phyloP scores from a whole-genome alignment of 768 basidiomycete species.

The Dioszegia crocea region DNA sequence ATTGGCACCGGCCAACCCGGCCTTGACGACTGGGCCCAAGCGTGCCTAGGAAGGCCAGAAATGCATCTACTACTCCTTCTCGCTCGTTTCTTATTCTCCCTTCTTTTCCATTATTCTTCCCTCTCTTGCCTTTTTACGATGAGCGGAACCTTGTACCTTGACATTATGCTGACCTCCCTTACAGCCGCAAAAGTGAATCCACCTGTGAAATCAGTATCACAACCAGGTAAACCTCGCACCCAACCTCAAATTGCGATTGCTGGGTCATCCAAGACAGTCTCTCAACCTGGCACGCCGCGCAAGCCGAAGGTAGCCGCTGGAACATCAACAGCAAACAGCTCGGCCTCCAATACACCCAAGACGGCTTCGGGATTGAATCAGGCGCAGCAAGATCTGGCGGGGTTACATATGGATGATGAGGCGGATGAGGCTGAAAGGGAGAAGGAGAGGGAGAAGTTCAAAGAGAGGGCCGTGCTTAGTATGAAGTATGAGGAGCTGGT shows the following conservation, averaged over 20 bases:
- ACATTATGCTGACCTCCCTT: constrained; percentile 5
- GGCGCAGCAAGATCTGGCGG: constrained; percentile 67
- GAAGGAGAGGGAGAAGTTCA: constrained; percentile 36
- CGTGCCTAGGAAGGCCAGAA: neutral
- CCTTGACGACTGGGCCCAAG: constrained; percentile 4
- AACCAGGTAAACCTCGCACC: constrained; percentile 34
- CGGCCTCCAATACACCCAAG: constrained; percentile 22
- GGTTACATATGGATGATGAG: constrained; percentile 61
- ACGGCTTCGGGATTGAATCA: constrained; percentile 15
- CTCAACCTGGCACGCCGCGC: constrained; percentile 13
- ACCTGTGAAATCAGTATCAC: constrained; percentile 35
- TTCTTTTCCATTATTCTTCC: neutral
- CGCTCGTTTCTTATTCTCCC: neutral
- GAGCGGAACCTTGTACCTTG: constrained; percentile 29
- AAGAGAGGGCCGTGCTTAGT: constrained; percentile 58
- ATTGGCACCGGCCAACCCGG: constrained; percentile 16
- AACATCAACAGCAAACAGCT: neutral
- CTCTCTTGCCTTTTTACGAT: too few species aligned
- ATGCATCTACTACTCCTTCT: neutral
- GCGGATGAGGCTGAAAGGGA: constrained; percentile 53
- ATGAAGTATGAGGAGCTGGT: constrained; percentile 76
- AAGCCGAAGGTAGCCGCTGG: neutral
- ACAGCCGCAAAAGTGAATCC: constrained; percentile 12
- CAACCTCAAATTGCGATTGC: neutral
- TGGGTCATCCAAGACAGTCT: constrained; percentile 8